Conservation (phyloP, 768 basidiomycete genomes). For the Rhodotorula paludigena region DNA sequence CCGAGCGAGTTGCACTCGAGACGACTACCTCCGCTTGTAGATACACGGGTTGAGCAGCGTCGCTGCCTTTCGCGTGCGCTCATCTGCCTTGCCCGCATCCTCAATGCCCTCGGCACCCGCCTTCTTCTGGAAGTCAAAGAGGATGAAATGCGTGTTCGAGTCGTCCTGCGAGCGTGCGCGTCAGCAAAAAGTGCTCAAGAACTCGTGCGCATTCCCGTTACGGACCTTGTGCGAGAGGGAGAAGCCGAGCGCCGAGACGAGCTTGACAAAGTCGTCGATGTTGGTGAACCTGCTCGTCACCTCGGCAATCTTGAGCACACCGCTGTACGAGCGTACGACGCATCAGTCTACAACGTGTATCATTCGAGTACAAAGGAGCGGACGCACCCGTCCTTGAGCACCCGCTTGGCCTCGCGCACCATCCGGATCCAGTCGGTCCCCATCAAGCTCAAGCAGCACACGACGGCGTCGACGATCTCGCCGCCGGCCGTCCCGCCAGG, state of each 20-base stretch:
- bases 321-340: constrained; percentile 51
- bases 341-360: constrained; percentile 1
- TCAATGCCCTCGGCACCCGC: constrained; percentile 43
- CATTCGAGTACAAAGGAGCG: neutral
- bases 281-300: constrained; percentile 76
- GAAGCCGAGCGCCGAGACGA: constrained; percentile 69
- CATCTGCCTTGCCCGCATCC: constrained; percentile 11
- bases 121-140: constrained; percentile 72
- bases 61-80: constrained; percentile 59
- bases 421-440: constrained; percentile 92
- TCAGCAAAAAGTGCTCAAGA: neutral
- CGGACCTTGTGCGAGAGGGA: constrained; percentile 63
- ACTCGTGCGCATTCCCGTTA: neutral
- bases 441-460: constrained; percentile 95
- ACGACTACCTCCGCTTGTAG: constrained; percentile 72
- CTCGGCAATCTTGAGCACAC: constrained; percentile 80
- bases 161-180: constrained; percentile 62
- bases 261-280: constrained; percentile 60
- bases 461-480: constrained; percentile 80
- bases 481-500: constrained; percentile 68
- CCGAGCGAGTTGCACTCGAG: no score
- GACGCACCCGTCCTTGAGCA: constrained; percentile 73
- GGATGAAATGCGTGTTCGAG: constrained; percentile 74
- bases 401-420: constrained; percentile 80
- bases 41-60: constrained; percentile 78